phyloP scores from a whole-genome alignment of 2,329 filamentous ascomycete genomes.

The Daldinia eschscholtzii region DNA sequence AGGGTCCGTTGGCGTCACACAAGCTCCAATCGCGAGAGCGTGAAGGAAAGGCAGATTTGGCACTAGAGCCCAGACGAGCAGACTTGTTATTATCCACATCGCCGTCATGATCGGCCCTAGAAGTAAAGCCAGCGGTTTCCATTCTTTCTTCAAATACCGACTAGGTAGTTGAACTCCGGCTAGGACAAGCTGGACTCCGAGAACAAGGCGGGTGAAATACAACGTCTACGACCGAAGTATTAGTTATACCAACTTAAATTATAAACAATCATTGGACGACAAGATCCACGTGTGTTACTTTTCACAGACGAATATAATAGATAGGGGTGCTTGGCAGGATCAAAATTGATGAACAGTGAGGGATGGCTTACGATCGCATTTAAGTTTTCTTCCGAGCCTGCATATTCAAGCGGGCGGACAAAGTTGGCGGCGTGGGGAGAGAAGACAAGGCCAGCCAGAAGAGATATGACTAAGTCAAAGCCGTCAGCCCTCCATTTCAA shows the following conservation, averaged over 20 bases:
- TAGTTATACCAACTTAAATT: conserved; percentile 16
- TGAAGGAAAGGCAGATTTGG: conserved; percentile 80
- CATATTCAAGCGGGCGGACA: conserved; percentile 81
- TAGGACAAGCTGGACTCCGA: conserved; percentile 90
- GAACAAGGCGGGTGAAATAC: conserved; percentile 86
- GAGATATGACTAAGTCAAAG: conserved; percentile 76
- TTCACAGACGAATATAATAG: background rate
- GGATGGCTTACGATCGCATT: conserved; percentile 64
- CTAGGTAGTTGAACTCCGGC: conserved; percentile 89
- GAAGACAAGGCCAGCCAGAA: conserved; percentile 82
- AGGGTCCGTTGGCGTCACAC: conserved; percentile 92
- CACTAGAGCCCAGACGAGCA: conserved; percentile 82
- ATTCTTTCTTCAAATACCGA: conserved; percentile 82
- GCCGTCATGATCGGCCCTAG: conserved; percentile 85
- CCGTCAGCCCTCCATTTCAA: conserved; percentile 19
- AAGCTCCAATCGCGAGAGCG: conserved; percentile 83
- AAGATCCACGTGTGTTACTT: background rate
- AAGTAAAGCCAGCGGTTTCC: conserved; percentile 79
- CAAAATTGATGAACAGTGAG: conserved; percentile 6
- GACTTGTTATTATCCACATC: conserved; percentile 89
- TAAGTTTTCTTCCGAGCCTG: conserved; percentile 69
- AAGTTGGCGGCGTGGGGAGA: conserved; percentile 83
- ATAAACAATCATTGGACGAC: background rate
- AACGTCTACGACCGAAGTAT: conserved; percentile 65
- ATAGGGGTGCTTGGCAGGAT: background rate